A percentile compares a stretch with the other conserved stretches of the same genome.
phyloP scores from a whole-genome alignment of 2,329 filamentous ascomycete species.

The Aspergillus jensenii region DNA sequence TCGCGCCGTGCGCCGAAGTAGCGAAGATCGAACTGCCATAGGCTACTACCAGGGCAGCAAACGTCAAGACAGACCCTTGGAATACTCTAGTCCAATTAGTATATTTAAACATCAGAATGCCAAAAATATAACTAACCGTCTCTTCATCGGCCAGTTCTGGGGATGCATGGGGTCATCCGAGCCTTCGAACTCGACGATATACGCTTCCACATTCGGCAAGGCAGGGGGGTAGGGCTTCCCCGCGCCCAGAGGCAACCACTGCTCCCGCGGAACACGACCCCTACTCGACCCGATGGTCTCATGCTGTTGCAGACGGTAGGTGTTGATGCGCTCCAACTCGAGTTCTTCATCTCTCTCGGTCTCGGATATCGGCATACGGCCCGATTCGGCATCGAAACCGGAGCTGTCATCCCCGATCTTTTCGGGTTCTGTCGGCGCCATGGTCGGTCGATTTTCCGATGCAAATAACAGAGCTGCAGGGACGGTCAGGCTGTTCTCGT shows the following conservation, averaged over 20 bases:
- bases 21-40: conserved; percentile 64
- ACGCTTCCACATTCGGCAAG: conserved; percentile 50
- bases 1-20: conserved; percentile 57
- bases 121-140: conserved; percentile 32
- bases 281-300: conserved; percentile 18
- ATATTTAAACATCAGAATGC: background rate
- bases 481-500: too few relatives aligned
- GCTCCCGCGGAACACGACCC: conserved; percentile 16
- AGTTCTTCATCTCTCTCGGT: conserved; percentile 3
- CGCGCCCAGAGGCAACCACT: conserved; percentile 20
- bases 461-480: background rate
- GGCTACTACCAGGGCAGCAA: conserved; percentile 40
- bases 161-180: conserved; percentile 51
- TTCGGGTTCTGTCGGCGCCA: background rate
- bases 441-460: background rate
- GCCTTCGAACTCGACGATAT: conserved; percentile 57
- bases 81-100: conserved; percentile 13
- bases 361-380: background rate
- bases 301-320: conserved; percentile 19
- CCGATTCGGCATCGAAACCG: conserved; percentile 6
- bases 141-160: conserved; percentile 51
- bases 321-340: conserved; percentile 19
- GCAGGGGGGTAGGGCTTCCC: conserved; percentile 51
- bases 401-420: conserved; percentile 6
- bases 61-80: conserved; percentile 18